A percentile compares a stretch with the other conserved stretches of the same genome.
Evolutionary conservation across 2,329 filamentous ascomycete species (phyloP).

Genomic region (Pseudocercospora eumusae): DNA sequence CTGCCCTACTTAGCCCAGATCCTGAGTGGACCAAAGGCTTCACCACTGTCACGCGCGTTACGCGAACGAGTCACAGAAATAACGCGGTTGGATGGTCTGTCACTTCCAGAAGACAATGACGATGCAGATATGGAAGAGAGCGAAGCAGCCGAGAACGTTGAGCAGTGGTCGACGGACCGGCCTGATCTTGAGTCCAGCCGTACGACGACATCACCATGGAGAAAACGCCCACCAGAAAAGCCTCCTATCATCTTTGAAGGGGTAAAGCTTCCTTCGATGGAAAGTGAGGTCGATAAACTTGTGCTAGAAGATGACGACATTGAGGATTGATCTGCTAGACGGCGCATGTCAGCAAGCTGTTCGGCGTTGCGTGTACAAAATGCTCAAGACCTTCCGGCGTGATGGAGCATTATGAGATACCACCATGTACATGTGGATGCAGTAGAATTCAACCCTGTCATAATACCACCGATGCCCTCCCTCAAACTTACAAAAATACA

Average conservation of each 20-base stretch:
- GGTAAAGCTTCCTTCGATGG: slow-evolving; percentile 29
- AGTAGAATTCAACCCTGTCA: background rate
- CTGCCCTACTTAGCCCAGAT: slow-evolving; percentile 83
- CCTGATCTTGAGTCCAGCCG: slow-evolving; percentile 33
- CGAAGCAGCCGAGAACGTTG: slow-evolving; percentile 21
- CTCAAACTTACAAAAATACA: background rate
- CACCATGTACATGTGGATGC: slow-evolving; percentile 3
- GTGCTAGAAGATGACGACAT: slow-evolving; percentile 53
- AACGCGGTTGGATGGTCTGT: slow-evolving; percentile 52
- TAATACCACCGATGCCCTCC: background rate
- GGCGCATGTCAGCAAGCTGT: slow-evolving; percentile 21
- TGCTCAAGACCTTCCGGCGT: background rate
- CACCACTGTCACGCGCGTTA: slow-evolving; percentile 31
- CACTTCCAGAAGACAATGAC: slow-evolving; percentile 25
- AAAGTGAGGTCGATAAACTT: slow-evolving; percentile 40
- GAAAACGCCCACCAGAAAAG: slow-evolving; percentile 18
- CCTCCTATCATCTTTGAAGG: slow-evolving; percentile 24
- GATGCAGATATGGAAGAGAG: slow-evolving; percentile 38
- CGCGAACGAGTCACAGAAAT: slow-evolving; percentile 70
- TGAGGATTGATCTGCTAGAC: slow-evolving; percentile 42
- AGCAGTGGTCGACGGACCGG: slow-evolving; percentile 48
- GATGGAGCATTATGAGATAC: background rate
- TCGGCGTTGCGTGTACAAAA: background rate
- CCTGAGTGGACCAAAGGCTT: slow-evolving; percentile 36
- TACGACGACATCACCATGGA: slow-evolving; percentile 16